phyloP scores from a whole-genome alignment of 257 asterid genomes.

The Scutellaria galericulata region DNA sequence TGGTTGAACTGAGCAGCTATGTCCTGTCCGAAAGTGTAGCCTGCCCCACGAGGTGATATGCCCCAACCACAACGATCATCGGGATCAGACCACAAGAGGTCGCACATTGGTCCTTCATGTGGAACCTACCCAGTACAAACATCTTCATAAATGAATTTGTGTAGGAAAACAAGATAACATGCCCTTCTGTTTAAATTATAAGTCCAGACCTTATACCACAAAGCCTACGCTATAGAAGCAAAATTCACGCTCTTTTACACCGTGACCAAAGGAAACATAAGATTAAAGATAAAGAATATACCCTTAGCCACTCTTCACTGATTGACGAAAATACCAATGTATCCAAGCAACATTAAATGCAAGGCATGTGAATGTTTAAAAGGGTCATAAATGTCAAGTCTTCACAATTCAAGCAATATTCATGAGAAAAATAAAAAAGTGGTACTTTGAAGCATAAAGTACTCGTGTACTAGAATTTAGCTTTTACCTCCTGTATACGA shows the following conservation, averaged over 20 bases:
- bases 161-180: not conserved
- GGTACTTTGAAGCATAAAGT: constrained; percentile 9
- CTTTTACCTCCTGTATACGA: constrained; percentile 92
- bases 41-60: constrained; percentile 98
- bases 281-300: not conserved
- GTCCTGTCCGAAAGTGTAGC: constrained; percentile 98
- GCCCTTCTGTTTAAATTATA: not conserved
- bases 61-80: constrained; percentile 99
- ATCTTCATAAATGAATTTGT: constrained; percentile 18
- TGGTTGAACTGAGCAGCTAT: constrained; percentile 96
- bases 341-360: no score
- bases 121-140: constrained; percentile 68
- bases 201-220: constrained; percentile 33
- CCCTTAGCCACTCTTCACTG: not conserved
- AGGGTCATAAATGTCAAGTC: not conserved
- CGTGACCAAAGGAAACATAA: not conserved
- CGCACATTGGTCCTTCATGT: constrained; percentile 99
- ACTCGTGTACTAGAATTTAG: not conserved
- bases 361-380: not conserved
- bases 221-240: constrained; percentile 40
- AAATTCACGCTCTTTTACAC: constrained; percentile 15
- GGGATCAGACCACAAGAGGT: constrained; percentile 97
- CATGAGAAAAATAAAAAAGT: constrained; percentile 8
- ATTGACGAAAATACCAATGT: not conserved
- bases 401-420: not conserved